A percentile compares a stretch with the other conserved stretches of the same genome.
Evolutionary conservation across 2,329 filamentous ascomycete species (phyloP).

Genomic region (Colletotrichum sp.): DNA sequence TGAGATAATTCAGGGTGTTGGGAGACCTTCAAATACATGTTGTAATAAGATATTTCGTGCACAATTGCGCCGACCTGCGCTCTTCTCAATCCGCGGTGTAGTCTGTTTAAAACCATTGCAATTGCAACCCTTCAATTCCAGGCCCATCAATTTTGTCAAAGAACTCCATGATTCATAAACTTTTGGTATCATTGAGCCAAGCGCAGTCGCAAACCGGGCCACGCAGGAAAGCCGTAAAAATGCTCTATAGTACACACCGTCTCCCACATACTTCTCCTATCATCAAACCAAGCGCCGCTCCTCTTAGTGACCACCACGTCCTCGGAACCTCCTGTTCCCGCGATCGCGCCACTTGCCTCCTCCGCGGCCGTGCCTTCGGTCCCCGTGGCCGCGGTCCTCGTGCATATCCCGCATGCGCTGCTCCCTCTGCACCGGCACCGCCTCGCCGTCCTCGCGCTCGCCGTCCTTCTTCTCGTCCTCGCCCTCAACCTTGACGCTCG

Average conservation of each 20-base stretch:
- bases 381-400: constrained; percentile 40
- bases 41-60: not conserved
- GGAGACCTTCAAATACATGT: not conserved
- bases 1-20: not conserved
- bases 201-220: not conserved
- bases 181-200: not conserved
- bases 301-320: constrained; percentile 21
- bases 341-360: constrained; percentile 38
- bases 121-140: not conserved
- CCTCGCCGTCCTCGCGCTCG: constrained; percentile 51
- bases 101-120: not conserved
- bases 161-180: not conserved
- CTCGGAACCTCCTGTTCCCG: constrained; percentile 37
- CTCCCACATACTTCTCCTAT: not conserved
- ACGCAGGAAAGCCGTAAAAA: not conserved
- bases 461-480: constrained; percentile 63
- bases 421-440: constrained; percentile 30
- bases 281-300: not conserved
- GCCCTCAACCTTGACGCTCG: constrained; percentile 70
- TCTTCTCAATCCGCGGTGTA: not conserved
- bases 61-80: not conserved
- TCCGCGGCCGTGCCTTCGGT: constrained; percentile 28
- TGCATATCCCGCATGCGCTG: constrained; percentile 39
- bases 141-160: not conserved
- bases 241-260: not conserved